A percentile compares a stretch with the other conserved stretches of the same genome.
Evolutionary conservation across 495 filamentous ascomycete genomes (phyloP).

Genomic region (Podospora appendiculata): DNA sequence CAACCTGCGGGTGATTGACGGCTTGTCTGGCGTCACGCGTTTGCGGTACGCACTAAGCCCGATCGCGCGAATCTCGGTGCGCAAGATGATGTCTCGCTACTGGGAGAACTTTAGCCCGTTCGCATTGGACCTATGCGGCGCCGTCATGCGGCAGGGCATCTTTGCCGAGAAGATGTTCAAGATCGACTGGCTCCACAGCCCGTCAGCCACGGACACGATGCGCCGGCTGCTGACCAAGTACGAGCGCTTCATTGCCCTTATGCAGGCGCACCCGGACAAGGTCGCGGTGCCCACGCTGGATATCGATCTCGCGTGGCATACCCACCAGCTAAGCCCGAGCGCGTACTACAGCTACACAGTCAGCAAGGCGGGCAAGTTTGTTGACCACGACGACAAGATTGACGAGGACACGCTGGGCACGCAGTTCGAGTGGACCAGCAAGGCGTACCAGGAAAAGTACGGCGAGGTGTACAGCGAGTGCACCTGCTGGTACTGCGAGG

Average conservation of each 20-base stretch:
- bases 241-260: slow-evolving; percentile 58
- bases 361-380: slow-evolving; percentile 39
- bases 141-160: slow-evolving; percentile 70
- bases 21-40: neutral
- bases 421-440: slow-evolving; percentile 69
- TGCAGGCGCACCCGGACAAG: slow-evolving; percentile 41
- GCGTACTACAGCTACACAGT: slow-evolving; percentile 54
- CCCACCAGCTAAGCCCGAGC: slow-evolving; percentile 56
- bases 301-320: slow-evolving; percentile 82
- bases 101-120: slow-evolving; percentile 69
- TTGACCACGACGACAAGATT: slow-evolving; percentile 87
- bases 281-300: slow-evolving; percentile 76
- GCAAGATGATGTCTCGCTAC: slow-evolving; percentile 73
- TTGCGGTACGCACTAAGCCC: slow-evolving; percentile 11
- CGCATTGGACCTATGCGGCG: slow-evolving; percentile 66
- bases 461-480: slow-evolving; percentile 70
- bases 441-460: slow-evolving; percentile 55
- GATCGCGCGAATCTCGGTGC: slow-evolving; percentile 43
- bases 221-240: slow-evolving; percentile 61
- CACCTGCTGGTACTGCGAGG: slow-evolving; percentile 87
- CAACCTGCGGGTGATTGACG: slow-evolving; percentile 22
- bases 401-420: slow-evolving; percentile 51
- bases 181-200: slow-evolving; percentile 70
- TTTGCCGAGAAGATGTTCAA: slow-evolving; percentile 80
- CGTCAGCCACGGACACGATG: slow-evolving; percentile 58